Percentiles rank a stretch among this genome's conserved stretches.
Evolutionary conservation across 2,329 filamentous ascomycete genomes (phyloP).

Genomic region (Coniella lustricola): DNA sequence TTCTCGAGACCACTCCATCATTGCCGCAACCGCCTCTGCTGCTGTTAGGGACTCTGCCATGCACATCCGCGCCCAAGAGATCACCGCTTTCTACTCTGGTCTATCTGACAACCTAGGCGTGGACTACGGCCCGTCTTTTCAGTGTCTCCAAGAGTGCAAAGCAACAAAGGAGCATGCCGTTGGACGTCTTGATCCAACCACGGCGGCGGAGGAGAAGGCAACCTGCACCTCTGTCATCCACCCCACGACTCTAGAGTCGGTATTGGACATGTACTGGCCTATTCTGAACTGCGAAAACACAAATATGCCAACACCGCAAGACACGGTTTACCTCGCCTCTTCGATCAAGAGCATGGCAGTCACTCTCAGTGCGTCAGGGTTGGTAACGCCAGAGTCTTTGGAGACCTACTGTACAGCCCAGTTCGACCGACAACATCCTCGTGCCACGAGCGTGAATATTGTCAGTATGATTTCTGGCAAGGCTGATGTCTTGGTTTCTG

Average conservation of each 20-base stretch:
- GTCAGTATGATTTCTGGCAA: slow-evolving; percentile 23
- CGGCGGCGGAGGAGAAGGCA: slow-evolving; percentile 29
- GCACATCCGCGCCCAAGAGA: slow-evolving; percentile 7
- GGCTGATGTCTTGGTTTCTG: slow-evolving; percentile 22
- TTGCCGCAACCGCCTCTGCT: slow-evolving; percentile 17
- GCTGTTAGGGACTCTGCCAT: not conserved
- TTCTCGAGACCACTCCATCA: slow-evolving; percentile 23
- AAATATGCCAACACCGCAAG: slow-evolving; percentile 21
- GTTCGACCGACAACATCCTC: slow-evolving; percentile 23
- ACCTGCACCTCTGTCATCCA: slow-evolving; percentile 35
- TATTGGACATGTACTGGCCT: slow-evolving; percentile 36
- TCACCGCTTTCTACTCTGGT: slow-evolving; percentile 36
- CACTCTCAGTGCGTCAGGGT: slow-evolving; percentile 23
- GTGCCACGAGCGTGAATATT: slow-evolving; percentile 30
- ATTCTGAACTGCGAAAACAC: slow-evolving; percentile 24
- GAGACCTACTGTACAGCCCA: slow-evolving; percentile 30
- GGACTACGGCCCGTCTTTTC: slow-evolving; percentile 44
- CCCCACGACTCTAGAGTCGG: slow-evolving; percentile 32
- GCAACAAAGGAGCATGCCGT: slow-evolving; percentile 28
- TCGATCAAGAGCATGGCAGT: slow-evolving; percentile 33
- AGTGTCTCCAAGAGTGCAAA: slow-evolving; percentile 39
- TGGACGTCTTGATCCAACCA: slow-evolving; percentile 23
- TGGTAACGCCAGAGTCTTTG: slow-evolving; percentile 26
- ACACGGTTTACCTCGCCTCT: slow-evolving; percentile 36
- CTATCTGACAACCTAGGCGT: slow-evolving; percentile 38